phyloP scores from a whole-genome alignment of 495 filamentous ascomycete genomes.

The Sordaria brevicollis region DNA sequence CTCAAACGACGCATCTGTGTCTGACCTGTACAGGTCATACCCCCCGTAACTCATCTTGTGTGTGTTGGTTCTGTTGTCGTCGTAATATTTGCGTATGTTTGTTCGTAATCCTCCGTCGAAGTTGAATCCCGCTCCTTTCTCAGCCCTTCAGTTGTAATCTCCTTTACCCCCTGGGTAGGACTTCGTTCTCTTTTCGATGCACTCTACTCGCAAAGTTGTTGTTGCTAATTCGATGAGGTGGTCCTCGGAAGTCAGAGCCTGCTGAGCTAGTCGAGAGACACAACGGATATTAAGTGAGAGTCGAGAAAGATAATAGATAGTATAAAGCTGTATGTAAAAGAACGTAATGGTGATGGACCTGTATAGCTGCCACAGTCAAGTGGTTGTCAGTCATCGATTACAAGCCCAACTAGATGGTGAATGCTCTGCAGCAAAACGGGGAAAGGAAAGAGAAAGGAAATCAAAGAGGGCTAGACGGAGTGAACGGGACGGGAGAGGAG shows the following conservation, averaged over 20 bases:
- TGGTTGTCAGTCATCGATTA: constrained; percentile 34
- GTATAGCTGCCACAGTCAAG: constrained; percentile 26
- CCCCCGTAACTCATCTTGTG: constrained; percentile 35
- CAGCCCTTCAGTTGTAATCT: constrained; percentile 1
- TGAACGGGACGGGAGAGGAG: constrained; percentile 27
- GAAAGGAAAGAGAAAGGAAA: constrained; percentile 17
- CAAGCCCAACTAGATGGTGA: constrained; percentile 17
- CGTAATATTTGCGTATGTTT: not conserved
- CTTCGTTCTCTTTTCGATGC: constrained; percentile 3
- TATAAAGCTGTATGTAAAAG: constrained; percentile 39
- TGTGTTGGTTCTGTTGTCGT: constrained; percentile 3
- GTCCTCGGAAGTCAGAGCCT: constrained; percentile 42
- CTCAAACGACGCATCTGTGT: constrained; percentile 7
- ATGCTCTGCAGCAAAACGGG: constrained; percentile 25
- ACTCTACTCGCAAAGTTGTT: constrained; percentile 6
- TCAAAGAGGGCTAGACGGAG: constrained; percentile 19
- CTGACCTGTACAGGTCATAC: constrained; percentile 18
- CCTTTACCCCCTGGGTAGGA: constrained; percentile 8
- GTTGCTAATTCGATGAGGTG: not conserved
- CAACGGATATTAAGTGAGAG: constrained; percentile 15
- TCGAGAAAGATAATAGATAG: constrained; percentile 27
- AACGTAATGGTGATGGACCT: no score
- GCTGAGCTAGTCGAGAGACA: constrained; percentile 38
- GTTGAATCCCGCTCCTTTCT: constrained; percentile 4
- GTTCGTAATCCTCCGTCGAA: constrained; percentile 5